Evolutionary conservation across 306 rosid species (phyloP), one percentile per base, ranked within the genome.

Genomic region (Quercus ilex): DNA sequence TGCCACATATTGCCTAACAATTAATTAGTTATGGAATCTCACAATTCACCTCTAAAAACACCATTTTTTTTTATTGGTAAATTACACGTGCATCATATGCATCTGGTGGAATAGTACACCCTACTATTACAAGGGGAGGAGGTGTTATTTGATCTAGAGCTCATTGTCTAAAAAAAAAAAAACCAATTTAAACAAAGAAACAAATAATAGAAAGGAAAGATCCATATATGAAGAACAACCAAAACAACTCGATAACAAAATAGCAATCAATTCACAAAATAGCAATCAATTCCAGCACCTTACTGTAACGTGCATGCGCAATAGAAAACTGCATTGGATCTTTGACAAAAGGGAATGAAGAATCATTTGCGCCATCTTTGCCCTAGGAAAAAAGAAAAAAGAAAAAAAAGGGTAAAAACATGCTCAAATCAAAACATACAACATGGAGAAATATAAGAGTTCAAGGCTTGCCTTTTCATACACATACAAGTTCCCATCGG

Each of bases 311-410:
- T 74, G 99, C 98, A 87, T 95, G 98, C 5, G 94, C 76, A 84
- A 93, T 96, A 75, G 97, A 90, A 88, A 96, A 93, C 76, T 91
- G 99, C 62, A 87, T 77, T 81, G 78, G 99, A 89, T 96, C 99
- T 85, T 90, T 96, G 69, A 93, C 75, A 71, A 86, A 84, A 7
- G 98, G 93, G 86, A 96, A 93, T 57, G 99, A 83, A 74, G 99
- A 74, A 81, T 96, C 99, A 52, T 90, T 94, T 25, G 92, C 95
- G 52, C 91, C 90, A 60, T 96, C 98, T 88, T 96, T 96, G 83
- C 87, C 85, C 99, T 96, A 84, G 69, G 69, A 31, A 65, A 41
- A 30, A 23, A 19, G 43, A 69, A 53, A 62, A 80, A 74, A 58
- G 7, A 75, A 81, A 77, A 79, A 69, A 58, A 83, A 72, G 52